Evolutionary conservation across 176 grass and related monocot species (phyloP).

Genomic region (Carex myosuroides): DNA sequence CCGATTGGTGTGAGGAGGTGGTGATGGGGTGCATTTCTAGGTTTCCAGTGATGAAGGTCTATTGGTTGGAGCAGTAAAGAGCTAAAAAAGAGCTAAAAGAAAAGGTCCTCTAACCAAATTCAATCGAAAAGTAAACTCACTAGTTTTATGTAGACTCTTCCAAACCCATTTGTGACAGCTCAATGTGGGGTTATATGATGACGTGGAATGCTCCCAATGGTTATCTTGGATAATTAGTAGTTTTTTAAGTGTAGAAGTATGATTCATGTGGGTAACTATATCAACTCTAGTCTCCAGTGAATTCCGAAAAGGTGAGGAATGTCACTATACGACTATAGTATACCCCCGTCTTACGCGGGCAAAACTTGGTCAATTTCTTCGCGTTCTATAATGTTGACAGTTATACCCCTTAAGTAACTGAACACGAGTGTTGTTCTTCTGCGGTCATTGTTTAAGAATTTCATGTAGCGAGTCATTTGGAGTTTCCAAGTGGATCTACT

Average conservation of each 20-base stretch:
- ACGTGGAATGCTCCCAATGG: not conserved
- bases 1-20: too few species aligned
- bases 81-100: too few species aligned
- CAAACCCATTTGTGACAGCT: not conserved
- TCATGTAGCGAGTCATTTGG: not conserved
- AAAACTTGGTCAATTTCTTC: not conserved
- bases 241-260: not conserved
- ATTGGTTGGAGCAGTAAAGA: too few species aligned
- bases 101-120: fast-evolving
- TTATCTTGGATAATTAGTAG: not conserved
- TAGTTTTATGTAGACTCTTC: not conserved
- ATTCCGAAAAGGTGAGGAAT: not conserved
- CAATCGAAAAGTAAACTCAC: not conserved
- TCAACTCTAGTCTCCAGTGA: not conserved
- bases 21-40: too few species aligned
- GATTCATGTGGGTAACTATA: not conserved
- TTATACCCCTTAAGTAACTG: not conserved
- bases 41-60: too few species aligned
- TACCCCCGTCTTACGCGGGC: not conserved
- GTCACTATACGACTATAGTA: not conserved
- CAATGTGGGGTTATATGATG: not conserved
- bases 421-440: not conserved
- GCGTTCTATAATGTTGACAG: not conserved
- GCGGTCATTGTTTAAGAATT: not conserved
- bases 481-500: not conserved